Evolutionary conservation across 352 stramenopile genomes (phyloP), one percentile per base, ranked within the genome.

Genomic region (Globisporangium viniferum): DNA sequence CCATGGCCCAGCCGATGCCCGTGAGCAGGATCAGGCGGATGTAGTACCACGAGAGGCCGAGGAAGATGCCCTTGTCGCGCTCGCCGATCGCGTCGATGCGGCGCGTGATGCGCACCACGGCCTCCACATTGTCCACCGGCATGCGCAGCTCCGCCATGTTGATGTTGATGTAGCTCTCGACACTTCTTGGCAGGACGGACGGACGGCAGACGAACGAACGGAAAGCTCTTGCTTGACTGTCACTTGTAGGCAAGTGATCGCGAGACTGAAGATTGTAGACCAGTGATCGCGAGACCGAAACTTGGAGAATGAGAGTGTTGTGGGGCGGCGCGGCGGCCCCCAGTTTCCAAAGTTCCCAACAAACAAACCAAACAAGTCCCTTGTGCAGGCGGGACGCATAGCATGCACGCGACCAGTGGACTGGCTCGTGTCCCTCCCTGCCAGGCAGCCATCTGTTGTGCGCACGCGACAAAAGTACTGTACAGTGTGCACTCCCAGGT

Each of bases 41-140:
- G 74, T 93, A 91, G 68, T 79, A 91, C 75, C 73, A 87, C 59
- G 82, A 90, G 39, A 93, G 79, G 0, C 82, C 79, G 62, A 89
- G 77, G 65, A 78, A 64, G 36, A 88, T 44, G 51, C 80, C 77
- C 22, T 58, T 58, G 66, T 80, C 64, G 60, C 79, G 78, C 71
- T 89, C 80, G 20, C 82, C 82, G 39, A 92, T 81, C 44, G 78
- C 68, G 59, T 92, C 82, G 61, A 92, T 85, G 64, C 84, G 84
- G 35, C 72, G 79, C 67, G 80, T 88, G 69, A 92, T 90, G 49
- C 75, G 74, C 68, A 86, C 75, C 29, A 92, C 82, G 46, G 74
- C 80, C 33, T 86, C 76, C 44, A 86, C 57, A 72, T 80, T 74
- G 73, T 81, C 51, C n/a, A 56, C 51, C 20, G 59, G 59, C 46